Conservation (phyloP, 2,329 filamentous ascomycete genomes). For the Exutisphaerella laricina region DNA sequence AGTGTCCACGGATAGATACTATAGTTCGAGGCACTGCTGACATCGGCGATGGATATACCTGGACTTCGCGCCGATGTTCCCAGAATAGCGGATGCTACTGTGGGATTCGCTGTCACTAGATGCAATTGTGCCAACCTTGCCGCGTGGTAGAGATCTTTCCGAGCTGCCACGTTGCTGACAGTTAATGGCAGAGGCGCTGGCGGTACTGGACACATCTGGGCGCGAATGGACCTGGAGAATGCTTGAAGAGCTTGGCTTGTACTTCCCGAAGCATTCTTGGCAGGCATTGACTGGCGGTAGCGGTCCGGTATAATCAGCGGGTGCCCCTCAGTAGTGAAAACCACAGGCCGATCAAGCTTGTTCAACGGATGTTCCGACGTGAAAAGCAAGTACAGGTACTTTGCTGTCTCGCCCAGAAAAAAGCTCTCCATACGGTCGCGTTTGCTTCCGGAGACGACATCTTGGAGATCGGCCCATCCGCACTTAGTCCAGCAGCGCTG, state of each 20-base stretch:
- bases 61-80: conserved; percentile 46
- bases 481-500: conserved; percentile 84
- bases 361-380: conserved; percentile 83
- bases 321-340: conserved; percentile 95
- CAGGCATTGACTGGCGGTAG: background rate
- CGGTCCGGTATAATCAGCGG: conserved; percentile 65
- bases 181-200: conserved; percentile 58
- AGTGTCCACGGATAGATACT: conserved; percentile 93
- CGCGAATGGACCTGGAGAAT: conserved; percentile 11
- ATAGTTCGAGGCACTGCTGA: conserved; percentile 64
- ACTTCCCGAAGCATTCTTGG: too few species aligned
- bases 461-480: conserved; percentile 78
- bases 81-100: conserved; percentile 42
- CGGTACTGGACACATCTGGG: conserved; percentile 62
- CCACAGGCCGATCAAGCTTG: conserved; percentile 75
- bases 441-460: conserved; percentile 64
- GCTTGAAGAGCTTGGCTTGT: conserved; percentile 10
- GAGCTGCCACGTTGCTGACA: conserved; percentile 72
- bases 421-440: conserved; percentile 98
- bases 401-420: conserved; percentile 92
- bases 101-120: conserved; percentile 52
- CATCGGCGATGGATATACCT: conserved; percentile 50
- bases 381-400: conserved; percentile 91
- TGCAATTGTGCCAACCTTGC: conserved; percentile 79
- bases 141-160: conserved; percentile 80